phyloP scores from a whole-genome alignment of 1,139 yeast species.

The Schizosaccharomyces versatilis region DNA sequence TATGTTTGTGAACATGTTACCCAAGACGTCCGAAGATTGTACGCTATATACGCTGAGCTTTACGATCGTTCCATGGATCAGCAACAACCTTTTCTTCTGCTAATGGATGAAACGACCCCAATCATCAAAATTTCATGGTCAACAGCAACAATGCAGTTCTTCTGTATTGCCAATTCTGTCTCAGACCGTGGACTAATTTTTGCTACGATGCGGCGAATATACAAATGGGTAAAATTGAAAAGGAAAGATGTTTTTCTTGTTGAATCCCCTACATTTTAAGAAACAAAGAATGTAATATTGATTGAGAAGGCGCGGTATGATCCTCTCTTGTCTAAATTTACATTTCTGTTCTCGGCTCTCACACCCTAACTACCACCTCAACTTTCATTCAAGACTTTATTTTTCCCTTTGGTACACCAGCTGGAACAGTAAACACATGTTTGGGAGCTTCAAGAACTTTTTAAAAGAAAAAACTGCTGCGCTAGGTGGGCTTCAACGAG shows the following conservation, averaged over 20 bases:
- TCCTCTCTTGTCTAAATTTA: background rate
- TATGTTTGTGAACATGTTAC: background rate
- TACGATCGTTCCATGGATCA: background rate
- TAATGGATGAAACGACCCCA: background rate
- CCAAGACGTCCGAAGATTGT: background rate
- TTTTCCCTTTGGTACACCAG: no score
- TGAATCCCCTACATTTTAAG: background rate
- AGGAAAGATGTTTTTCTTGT: background rate
- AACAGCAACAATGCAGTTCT: background rate
- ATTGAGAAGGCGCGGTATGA: no score
- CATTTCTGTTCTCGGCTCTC: background rate
- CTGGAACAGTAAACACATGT: background rate
- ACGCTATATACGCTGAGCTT: background rate
- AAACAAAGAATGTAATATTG: background rate
- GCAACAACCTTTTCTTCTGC: background rate
- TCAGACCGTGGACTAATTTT: background rate
- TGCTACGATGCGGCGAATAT: background rate
- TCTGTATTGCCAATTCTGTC: background rate
- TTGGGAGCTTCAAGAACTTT: conserved; percentile 1
- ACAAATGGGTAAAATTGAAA: background rate
- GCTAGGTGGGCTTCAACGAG: background rate
- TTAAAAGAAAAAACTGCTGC: background rate
- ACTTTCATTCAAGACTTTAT: background rate
- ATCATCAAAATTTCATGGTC: background rate
- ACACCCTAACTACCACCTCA: background rate